Evolutionary conservation across 192 early-diverging fungal species (phyloP).

Genomic region (Backusella tuberculispora): DNA sequence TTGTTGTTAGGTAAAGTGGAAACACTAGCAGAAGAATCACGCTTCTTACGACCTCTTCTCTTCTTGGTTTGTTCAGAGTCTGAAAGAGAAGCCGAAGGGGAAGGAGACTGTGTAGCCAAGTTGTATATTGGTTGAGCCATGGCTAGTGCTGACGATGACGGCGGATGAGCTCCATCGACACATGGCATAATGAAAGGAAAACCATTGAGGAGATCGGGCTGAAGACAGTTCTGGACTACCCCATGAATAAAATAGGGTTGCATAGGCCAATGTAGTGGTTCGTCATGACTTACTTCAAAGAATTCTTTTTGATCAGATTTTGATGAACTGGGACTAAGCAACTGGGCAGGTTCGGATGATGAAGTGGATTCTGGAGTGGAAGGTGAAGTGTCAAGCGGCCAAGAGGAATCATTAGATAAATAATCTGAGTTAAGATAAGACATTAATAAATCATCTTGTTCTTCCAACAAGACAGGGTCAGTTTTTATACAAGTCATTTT

Average conservation of each 20-base stretch:
- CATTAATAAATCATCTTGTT: conserved; percentile 37
- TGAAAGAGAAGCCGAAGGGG: conserved; percentile 3
- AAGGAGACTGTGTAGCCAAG: too few species aligned
- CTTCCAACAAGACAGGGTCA: conserved; percentile 22
- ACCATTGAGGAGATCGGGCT: neutral
- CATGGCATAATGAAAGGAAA: conserved; percentile 15
- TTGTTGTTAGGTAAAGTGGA: neutral
- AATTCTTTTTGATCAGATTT: neutral
- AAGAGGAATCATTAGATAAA: conserved; percentile 4
- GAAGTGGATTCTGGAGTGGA: conserved; percentile 16
- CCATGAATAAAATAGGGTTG: neutral
- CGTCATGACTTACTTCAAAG: too few species aligned
- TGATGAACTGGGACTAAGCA: neutral
- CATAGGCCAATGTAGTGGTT: neutral
- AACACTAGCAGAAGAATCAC: neutral
- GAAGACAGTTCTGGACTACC: neutral
- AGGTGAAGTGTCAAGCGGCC: conserved; percentile 2
- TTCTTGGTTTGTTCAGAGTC: conserved; percentile 24
- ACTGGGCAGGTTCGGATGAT: neutral
- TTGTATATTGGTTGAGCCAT: too few species aligned
- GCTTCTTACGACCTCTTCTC: conserved; percentile 33
- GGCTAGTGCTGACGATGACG: neutral
- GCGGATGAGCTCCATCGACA: neutral
- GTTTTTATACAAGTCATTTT: conserved; percentile 10
- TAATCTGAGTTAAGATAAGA: conserved; percentile 41